A percentile compares a stretch with the other conserved stretches of the same genome.
phyloP scores from a whole-genome alignment of 1,284 basidiomycete species.

The Moesziomyces parantarcticus region DNA sequence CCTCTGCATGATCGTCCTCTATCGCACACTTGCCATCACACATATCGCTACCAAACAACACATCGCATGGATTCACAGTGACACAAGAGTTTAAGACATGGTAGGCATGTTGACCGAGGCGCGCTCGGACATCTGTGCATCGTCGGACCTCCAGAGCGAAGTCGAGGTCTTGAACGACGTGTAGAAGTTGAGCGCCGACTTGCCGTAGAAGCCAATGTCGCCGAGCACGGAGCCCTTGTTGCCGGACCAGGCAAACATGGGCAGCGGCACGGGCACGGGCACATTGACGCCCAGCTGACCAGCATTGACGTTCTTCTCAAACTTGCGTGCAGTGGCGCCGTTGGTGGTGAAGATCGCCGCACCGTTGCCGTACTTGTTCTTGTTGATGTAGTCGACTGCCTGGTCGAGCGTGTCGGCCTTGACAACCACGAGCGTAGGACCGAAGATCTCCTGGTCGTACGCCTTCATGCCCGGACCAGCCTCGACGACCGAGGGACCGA shows the following conservation, averaged over 20 bases:
- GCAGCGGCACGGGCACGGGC: slow-evolving; percentile 81
- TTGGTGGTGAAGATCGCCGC: slow-evolving; percentile 97
- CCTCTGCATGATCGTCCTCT: not conserved
- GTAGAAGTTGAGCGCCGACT: slow-evolving; percentile 59
- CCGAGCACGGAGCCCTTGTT: slow-evolving; percentile 90
- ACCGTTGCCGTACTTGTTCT: slow-evolving; percentile 76
- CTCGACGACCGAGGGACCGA: slow-evolving; percentile 91
- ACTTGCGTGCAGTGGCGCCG: slow-evolving; percentile 93
- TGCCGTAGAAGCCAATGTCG: slow-evolving; percentile 62
- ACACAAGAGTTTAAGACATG: slow-evolving; percentile 38
- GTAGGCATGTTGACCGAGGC: slow-evolving; percentile 63
- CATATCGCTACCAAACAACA: not conserved
- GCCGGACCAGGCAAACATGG: slow-evolving; percentile 93
- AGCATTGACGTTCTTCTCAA: slow-evolving; percentile 87
- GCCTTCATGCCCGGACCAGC: slow-evolving; percentile 84
- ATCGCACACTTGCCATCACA: slow-evolving; percentile 1
- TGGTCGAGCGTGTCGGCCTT: slow-evolving; percentile 88
- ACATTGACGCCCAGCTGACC: slow-evolving; percentile 87
- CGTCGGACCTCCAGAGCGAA: slow-evolving; percentile 53
- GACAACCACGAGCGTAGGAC: slow-evolving; percentile 85
- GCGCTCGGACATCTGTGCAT: slow-evolving; percentile 46
- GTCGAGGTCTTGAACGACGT: slow-evolving; percentile 57
- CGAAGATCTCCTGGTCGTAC: slow-evolving; percentile 88
- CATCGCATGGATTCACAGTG: no score
- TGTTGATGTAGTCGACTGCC: slow-evolving; percentile 73